Percentiles rank a stretch among this genome's conserved stretches.
phyloP scores from a whole-genome alignment of 768 basidiomycete genomes.

The Hypsizygus marmoreus region DNA sequence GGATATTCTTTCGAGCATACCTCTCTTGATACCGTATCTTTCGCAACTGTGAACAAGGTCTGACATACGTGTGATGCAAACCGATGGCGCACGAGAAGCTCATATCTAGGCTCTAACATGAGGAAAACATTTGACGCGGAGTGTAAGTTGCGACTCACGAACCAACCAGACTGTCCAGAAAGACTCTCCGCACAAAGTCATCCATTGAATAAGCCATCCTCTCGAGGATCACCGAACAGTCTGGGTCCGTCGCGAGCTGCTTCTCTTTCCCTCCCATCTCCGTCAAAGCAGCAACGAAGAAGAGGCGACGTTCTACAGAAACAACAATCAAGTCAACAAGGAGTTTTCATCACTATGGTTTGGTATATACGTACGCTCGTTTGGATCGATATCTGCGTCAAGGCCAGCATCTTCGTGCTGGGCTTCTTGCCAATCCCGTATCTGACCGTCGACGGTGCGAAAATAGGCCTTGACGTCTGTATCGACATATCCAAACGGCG shows the following conservation, averaged over 20 bases:
- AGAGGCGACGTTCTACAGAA: slow-evolving; percentile 65
- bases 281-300: slow-evolving; percentile 78
- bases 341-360: not conserved
- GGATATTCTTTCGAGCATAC: too few relatives aligned
- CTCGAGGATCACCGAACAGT: slow-evolving; percentile 89
- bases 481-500: slow-evolving; percentile 90
- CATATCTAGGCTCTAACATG: slow-evolving; percentile 55
- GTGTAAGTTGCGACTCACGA: slow-evolving; percentile 57
- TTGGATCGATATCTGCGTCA: slow-evolving; percentile 57
- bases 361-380: slow-evolving; percentile 55
- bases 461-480: slow-evolving; percentile 93
- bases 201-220: slow-evolving; percentile 93
- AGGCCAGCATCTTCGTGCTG: slow-evolving; percentile 39
- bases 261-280: slow-evolving; percentile 90
- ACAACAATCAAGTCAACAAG: slow-evolving; percentile 12
- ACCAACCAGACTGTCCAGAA: slow-evolving; percentile 83
- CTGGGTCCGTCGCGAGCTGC: slow-evolving; percentile 89
- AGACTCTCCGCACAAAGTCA: slow-evolving; percentile 91
- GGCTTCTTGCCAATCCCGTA: slow-evolving; percentile 81
- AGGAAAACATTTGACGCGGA: slow-evolving; percentile 1
- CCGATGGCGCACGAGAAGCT: slow-evolving; percentile 68
- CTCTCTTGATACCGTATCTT: slow-evolving; percentile 69
- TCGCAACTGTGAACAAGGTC: slow-evolving; percentile 74
- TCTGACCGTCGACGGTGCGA: slow-evolving; percentile 82
- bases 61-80: slow-evolving; percentile 97